Conservation (phyloP, 1,284 basidiomycete species). For the Boletus subluridellus region DNA sequence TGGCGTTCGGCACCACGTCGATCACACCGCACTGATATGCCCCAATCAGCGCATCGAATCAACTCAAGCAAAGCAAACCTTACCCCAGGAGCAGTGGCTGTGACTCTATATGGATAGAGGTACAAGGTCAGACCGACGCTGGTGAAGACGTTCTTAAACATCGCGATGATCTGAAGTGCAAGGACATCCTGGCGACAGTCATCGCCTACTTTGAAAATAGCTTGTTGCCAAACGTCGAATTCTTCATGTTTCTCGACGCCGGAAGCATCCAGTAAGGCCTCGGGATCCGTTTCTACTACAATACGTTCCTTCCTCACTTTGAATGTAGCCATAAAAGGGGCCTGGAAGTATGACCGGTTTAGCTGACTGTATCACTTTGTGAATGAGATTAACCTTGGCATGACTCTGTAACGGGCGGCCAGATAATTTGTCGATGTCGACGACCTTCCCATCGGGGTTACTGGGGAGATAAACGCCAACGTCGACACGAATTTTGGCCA, state of each 20-base stretch:
- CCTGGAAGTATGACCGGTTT: constrained; percentile 46
- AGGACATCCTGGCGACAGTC: constrained; percentile 98
- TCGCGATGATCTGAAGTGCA: constrained; percentile 95
- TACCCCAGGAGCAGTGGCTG: constrained; percentile 94
- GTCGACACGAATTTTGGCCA: constrained; percentile 93
- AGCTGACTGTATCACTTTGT: neutral
- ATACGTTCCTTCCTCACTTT: constrained; percentile 86
- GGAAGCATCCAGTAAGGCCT: constrained; percentile 61
- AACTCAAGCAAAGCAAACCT: constrained; percentile 32
- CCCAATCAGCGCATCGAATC: neutral
- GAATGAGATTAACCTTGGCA: constrained; percentile 69
- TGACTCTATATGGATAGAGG: constrained; percentile 95
- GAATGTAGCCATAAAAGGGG: constrained; percentile 99
- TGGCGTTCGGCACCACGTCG: constrained; percentile 97
- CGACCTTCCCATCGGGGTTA: constrained; percentile 94
- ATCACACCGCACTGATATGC: constrained; percentile 86
- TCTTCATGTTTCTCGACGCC: constrained; percentile 58
- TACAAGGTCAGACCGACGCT: constrained; percentile 88
- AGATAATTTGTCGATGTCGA: constrained; percentile 96
- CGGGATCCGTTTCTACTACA: constrained; percentile 60
- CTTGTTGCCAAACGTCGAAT: constrained; percentile 95
- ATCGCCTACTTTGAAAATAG: constrained; percentile 99
- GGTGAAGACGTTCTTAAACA: constrained; percentile 99
- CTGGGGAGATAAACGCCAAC: constrained; percentile 95
- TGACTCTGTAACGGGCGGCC: constrained; percentile 96